A percentile compares a stretch with the other conserved stretches of the same genome.
phyloP scores from a whole-genome alignment of 2,329 filamentous ascomycete genomes.

The Nemania serpens region DNA sequence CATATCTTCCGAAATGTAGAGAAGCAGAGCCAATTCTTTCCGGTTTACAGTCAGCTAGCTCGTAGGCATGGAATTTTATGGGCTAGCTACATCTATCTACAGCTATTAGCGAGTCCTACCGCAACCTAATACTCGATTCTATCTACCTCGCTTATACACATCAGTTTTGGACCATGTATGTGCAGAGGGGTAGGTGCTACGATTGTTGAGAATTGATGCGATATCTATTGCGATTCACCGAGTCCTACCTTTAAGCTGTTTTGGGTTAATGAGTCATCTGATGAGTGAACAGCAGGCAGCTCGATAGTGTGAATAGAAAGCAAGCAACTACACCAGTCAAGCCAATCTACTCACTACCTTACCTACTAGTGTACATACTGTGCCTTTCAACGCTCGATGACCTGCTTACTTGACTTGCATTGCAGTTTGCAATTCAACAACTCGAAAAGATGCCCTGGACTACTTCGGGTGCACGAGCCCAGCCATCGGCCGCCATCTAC shows the following conservation, averaged over 20 bases:
- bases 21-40: neutral
- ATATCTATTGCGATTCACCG: neutral
- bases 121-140: neutral
- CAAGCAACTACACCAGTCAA: neutral
- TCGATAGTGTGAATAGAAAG: neutral
- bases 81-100: conserved; percentile 8
- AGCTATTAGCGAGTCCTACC: neutral
- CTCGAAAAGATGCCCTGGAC: conserved; percentile 16
- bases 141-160: neutral
- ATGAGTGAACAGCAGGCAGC: neutral
- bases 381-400: neutral
- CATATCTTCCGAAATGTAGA: neutral
- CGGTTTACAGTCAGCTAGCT: neutral
- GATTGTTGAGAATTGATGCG: neutral
- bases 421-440: no score
- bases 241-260: neutral
- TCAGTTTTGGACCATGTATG: neutral
- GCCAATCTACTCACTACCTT: neutral
- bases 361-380: neutral
- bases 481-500: neutral
- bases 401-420: no score
- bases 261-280: neutral
- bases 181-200: neutral
- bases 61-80: neutral
- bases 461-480: conserved; percentile 5